Base-by-base conservation (phyloP, 805 yeast species). In the Wickerhamiella dianesei region DNA sequence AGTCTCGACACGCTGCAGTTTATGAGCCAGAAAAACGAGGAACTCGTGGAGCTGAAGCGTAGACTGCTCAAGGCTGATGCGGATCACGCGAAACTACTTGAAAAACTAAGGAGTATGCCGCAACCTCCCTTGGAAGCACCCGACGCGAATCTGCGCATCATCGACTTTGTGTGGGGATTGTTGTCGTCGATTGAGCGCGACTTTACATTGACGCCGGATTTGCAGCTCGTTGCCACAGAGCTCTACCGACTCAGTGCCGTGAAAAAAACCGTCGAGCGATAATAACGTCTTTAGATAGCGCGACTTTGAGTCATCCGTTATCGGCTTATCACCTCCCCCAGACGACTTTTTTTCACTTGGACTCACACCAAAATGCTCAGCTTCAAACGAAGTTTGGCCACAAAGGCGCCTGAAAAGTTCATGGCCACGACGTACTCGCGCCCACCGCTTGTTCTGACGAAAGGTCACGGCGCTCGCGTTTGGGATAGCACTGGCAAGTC, bases 401-500 rank as follows among this genome's bases (percentile, higher is more conserved):
- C 46, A 9, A 44, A 47, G 45, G 22, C 21, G 13, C 48, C 50
- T 20, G 49, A 46, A 13, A 39, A 36, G 41, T 53, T 46, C 29
- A 54, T 63, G 47, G 68, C 64, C n/a, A 62, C 67, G 5, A 64
- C 68, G 8, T 64, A 64, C 35, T 53, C 66, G 25, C 59, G 67
- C 4, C 67, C 68, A 12, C 70, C 77, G 41, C 64, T 87, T 44
- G 82, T 86, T 16, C 71, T 89, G 48, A 77, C 81, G 43, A 80
- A 79, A 50, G 98, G 96, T 35, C 65, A 77, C 55, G 95, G 95
- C 17, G 76, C 87, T n/a, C 70, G 70, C 46, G 62, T 92, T 46
- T 87, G 79, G 70, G 98, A 92, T 63, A 64, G 81, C 43, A 86
- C 84, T 56, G 81, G 82, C 50, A 62, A 64, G 43, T 73, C 80